Percentiles rank a stretch among this genome's conserved stretches.
Conservation (phyloP, 805 yeast genomes). For the Lipomyces anomalus region DNA sequence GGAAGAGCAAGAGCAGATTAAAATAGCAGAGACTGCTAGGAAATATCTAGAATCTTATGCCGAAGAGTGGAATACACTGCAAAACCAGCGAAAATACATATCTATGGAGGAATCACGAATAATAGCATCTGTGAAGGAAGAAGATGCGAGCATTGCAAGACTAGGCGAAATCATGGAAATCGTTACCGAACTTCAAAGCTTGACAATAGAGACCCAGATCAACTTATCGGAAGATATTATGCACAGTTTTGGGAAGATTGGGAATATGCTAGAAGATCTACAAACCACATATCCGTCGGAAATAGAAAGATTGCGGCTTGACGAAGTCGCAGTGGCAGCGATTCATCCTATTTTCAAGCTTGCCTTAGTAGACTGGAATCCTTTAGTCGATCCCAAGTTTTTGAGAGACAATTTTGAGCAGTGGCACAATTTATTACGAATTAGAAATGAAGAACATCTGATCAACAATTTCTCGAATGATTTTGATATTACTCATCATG, state of each 20-base stretch:
- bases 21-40: constrained; percentile 19
- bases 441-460: neutral
- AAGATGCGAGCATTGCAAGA: constrained; percentile 14
- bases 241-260: constrained; percentile 26
- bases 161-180: constrained; percentile 8
- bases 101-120: constrained; percentile 11
- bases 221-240: too few species aligned
- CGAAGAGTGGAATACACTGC: constrained; percentile 23
- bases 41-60: constrained; percentile 20
- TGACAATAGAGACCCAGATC: constrained; percentile 30
- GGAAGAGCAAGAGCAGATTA: constrained; percentile 7
- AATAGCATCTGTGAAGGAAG: constrained; percentile 9
- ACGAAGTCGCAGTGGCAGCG: constrained; percentile 28
- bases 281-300: constrained; percentile 23
- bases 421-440: constrained; percentile 29
- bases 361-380: constrained; percentile 37
- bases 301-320: constrained; percentile 18
- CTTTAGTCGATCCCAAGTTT: constrained; percentile 32
- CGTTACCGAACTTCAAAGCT: constrained; percentile 1
- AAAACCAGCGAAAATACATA: constrained; percentile 14
- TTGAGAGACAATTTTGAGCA: constrained; percentile 31
- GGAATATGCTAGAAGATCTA: constrained; percentile 25
- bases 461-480: too few species aligned
- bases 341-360: constrained; percentile 17
- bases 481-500: too few species aligned